Evolutionary conservation across 768 basidiomycete species (phyloP), one percentile per base, ranked within the genome.

Genomic region (Mycena venus): DNA sequence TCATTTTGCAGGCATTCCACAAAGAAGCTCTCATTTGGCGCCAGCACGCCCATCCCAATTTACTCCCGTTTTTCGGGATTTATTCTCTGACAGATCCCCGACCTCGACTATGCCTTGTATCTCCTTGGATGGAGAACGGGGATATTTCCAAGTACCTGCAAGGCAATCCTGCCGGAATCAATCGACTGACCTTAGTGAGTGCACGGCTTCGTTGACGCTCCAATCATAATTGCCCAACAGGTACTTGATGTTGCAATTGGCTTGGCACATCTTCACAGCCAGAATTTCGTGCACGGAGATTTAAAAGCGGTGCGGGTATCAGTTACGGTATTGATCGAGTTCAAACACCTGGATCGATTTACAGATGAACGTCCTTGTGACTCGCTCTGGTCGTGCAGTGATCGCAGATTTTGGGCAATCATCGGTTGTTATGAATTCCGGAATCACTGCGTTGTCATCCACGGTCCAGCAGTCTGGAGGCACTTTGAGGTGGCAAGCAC

Each of bases 51-150:
- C 81, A 83, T 69, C 79, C 71, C 27, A 80, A 82, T 60, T 66
- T 82, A n/a, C 66, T 83, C 19, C 83, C 82, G 9, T 82, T 83
- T 58, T 78, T 79, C n/a, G 83, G 83, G 5, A 32, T 81, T 34
- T 78, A 74, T 63, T 69, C 61, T 42, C 66, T 77, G 23, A 70
- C 70, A 23, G 25, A 55, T 21, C 58, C 64, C 40, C 23, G 36
- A n/a, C 66, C 64, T 19, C 68, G 80, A 56, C 25, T 80, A 25
- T 76, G 79, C 38, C 77, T 87, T n/a, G 80, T 86, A 49, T 86
- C 86, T 6, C 86, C 79, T 31, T 86, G 84, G 84, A 85, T 85
- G 84, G 58, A 74, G 7, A 75, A 81, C 4, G 83, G 82, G 27
- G 80, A 81, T 27, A 61, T 87, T 6, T 73, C 27, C 29, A 40